Evolutionary conservation across 257 asterid genomes (phyloP), one percentile per base, ranked within the genome.

Genomic region (Coffea eugenioides): DNA sequence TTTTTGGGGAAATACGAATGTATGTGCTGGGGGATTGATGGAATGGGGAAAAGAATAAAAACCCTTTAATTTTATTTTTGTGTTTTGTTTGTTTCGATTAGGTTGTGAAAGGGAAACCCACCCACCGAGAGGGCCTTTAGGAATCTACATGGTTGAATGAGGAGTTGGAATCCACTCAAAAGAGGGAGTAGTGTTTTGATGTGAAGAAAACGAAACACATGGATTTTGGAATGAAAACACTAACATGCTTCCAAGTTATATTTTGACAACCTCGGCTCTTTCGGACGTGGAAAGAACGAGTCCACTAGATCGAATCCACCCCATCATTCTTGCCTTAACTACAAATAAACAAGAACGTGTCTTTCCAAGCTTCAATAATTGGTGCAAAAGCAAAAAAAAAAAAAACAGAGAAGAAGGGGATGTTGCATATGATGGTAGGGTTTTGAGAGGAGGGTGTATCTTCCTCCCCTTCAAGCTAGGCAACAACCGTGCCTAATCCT

Each of bases 101-200:
- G 90, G 90, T 82, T 84, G 80, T 85, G 92, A 88, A 81, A 88
- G 88, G 90, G 93, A 91, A 90, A 84, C 82, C 87, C 91, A 89
- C 92, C 83, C 36, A 84, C 69, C 82, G 77, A 73, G 57, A 70
- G 75, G 85, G 85, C 72, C 77, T 84, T 82, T 72, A 79, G 87
- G 92, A 84, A 90, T 87, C 85, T 85, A 74, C 84, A 71, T 68
- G 91, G 88, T 89, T 86, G 92, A 91, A 82, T 77, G 90, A 49
- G 90, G 92, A 80, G 94, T 87, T 90, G 97, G 92, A 91, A 87
- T 85, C 94, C 97, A 91, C 97, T 88, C 56, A 75, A 61, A 84
- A 76, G 71, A 77, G 61, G 15, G 70, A 36, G 83, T 78, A 45
- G 83, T 78, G 80, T 66, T 82, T 82, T 82, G 85, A 86, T 88